phyloP scores from a whole-genome alignment of 2,329 filamentous ascomycete genomes.

The Neonectria sp. region DNA sequence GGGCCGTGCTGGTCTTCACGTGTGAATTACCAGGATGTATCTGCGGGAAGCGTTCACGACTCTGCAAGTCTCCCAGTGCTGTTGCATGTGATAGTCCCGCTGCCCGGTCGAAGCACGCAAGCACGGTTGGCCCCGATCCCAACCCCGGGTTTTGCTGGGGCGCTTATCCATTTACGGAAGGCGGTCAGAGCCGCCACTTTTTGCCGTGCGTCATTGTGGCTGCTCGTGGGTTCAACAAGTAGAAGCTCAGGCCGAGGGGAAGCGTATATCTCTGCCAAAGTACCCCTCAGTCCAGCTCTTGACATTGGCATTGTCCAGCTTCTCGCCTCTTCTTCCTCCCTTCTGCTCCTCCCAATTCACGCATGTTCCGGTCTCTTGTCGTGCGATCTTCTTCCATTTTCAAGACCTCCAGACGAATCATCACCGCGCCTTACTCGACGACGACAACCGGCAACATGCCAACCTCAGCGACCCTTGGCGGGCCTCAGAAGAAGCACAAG shows the following conservation, averaged over 20 bases:
- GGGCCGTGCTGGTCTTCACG: conserved; percentile 38
- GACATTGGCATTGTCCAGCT: conserved; percentile 16
- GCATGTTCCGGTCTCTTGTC: conserved; percentile 46
- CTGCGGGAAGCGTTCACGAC: background rate
- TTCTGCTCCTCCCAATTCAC: conserved; percentile 11
- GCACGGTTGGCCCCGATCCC: conserved; percentile 24
- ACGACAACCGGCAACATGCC: conserved; percentile 51
- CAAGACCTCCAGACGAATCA: conserved; percentile 31
- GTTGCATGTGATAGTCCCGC: conserved; percentile 48
- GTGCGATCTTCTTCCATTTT: conserved; percentile 34
- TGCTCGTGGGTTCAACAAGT: conserved; percentile 49
- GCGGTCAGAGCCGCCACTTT: conserved; percentile 45
- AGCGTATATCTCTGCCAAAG: conserved; percentile 37
- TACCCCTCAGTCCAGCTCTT: conserved; percentile 43
- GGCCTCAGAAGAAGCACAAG: conserved; percentile 84
- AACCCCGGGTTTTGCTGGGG: conserved; percentile 45
- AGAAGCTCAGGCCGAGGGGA: conserved; percentile 39
- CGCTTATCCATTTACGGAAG: conserved; percentile 43
- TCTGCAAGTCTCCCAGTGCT: background rate
- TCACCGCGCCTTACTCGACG: conserved; percentile 38
- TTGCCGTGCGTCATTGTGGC: conserved; percentile 50
- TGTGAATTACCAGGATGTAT: conserved; percentile 39
- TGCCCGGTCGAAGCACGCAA: conserved; percentile 35
- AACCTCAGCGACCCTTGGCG: conserved; percentile 58
- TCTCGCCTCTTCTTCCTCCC: conserved; percentile 17